These are phyloP conservation scores for Talaromyces wortmannii DNA, from an alignment of 495 filamentous ascomycete genomes.

Conservation along the genomic window DNA sequence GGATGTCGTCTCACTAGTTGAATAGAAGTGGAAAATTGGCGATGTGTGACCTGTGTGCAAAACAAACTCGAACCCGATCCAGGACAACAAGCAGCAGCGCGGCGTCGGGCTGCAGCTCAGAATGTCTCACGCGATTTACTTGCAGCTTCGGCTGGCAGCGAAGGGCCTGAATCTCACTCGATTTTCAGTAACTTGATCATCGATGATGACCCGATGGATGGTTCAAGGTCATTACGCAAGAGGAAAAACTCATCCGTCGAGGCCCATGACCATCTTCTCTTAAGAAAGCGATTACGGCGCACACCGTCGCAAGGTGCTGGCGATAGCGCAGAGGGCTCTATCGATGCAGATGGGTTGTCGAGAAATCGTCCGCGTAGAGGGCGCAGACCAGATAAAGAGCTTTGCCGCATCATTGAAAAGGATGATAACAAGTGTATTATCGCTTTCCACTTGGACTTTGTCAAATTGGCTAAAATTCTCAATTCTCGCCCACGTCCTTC, in stretches of 20 bases:
- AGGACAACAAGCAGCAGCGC: conserved; percentile 31
- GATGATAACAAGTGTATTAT: conserved; percentile 45
- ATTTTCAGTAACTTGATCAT: conserved; percentile 73
- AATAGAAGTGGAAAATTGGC: conserved; percentile 55
- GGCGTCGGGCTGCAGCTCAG: conserved; percentile 34
- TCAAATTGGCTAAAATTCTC: conserved; percentile 54
- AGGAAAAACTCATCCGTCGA: conserved; percentile 62
- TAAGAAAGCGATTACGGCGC: conserved; percentile 39
- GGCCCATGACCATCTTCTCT: conserved; percentile 42
- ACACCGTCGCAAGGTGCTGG: conserved; percentile 16
- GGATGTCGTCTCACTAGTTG: conserved; percentile 8
- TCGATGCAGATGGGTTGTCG: conserved; percentile 12
- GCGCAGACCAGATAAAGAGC: conserved; percentile 25
- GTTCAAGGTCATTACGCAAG: conserved; percentile 79
- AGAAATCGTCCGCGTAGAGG: conserved; percentile 30
- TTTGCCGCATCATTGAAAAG: conserved; percentile 25
- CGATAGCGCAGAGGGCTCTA: conserved; percentile 13
- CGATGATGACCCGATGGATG: conserved; percentile 77
- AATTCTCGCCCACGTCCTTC: conserved; percentile 23
- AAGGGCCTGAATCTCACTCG: conserved; percentile 76
- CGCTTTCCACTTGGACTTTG: conserved; percentile 51
- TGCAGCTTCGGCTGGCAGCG: conserved; percentile 59
- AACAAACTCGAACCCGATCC: conserved; percentile 53
- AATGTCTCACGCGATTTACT: conserved; percentile 68
- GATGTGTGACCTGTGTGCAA: conserved; percentile 68